A percentile compares a stretch with the other conserved stretches of the same genome.
Conservation (phyloP, 495 filamentous ascomycete genomes). For the Annulohypoxylon nitens region DNA sequence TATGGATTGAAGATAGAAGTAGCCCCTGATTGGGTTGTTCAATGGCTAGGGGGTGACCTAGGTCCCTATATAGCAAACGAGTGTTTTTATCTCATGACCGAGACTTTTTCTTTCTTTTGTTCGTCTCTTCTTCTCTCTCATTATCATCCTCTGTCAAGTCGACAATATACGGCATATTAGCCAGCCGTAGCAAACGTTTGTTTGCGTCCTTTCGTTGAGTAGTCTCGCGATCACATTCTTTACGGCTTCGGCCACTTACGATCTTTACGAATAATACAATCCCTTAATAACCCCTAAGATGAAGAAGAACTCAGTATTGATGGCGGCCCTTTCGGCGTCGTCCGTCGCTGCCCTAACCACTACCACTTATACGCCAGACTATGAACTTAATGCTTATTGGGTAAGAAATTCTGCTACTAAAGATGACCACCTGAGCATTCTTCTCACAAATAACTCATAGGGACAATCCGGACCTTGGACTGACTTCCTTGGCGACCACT, state of each 20-base stretch:
- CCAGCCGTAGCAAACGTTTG: constrained; percentile 58
- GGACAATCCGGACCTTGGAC: constrained; percentile 49
- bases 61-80: constrained; percentile 9
- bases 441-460: constrained; percentile 44
- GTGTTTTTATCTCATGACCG: constrained; percentile 19
- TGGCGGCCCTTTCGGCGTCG: constrained; percentile 53
- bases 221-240: constrained; percentile 51
- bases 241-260: constrained; percentile 51
- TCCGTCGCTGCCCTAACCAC: constrained; percentile 42
- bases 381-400: constrained; percentile 49
- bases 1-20: too few relatives aligned
- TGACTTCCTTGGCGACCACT: constrained; percentile 48
- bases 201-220: constrained; percentile 64
- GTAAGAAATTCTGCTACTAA: constrained; percentile 23
- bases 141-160: constrained; percentile 49
- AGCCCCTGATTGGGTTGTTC: constrained; percentile 8
- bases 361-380: constrained; percentile 49
- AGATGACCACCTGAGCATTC: background rate
- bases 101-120: constrained; percentile 23
- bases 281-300: constrained; percentile 51
- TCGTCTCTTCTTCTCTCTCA: constrained; percentile 33
- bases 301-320: constrained; percentile 53
- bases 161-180: constrained; percentile 56
- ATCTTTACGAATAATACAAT: constrained; percentile 45
- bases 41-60: constrained; percentile 2